Evolutionary conservation across 1,139 yeast genomes (phyloP), one percentile per base, ranked within the genome.

Genomic region (Geotrichum citri-aurantii): DNA sequence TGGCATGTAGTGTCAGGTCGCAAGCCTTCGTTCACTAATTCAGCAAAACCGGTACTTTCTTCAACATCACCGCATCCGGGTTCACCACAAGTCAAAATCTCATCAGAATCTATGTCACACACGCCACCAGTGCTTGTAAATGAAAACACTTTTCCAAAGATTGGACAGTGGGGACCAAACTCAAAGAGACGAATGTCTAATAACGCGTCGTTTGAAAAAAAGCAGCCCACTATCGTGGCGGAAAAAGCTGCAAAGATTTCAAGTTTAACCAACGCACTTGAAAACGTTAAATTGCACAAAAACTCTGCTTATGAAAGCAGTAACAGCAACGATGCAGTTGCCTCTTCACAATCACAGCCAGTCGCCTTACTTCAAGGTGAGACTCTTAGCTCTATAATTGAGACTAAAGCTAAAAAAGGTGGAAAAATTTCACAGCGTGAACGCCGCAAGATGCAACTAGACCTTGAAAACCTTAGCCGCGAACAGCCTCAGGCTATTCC

Each of bases 401-500:
- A 56, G 23, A 24, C 50, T 4, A 47, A 52, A 26, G 24, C 49
- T 4, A 52, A 52, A 27, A 59, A 54, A 31, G 60, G 65, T 19
- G 59, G 57, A 3, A 70, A 70, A 62, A 65, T 80, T 8, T 80
- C 85, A 1, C 85, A 82, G 63, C 81, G 80, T 65, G 84, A 81
- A 65, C 68, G 85, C 31, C 79, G 79, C 66, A 76, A 73, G 59
- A 62, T 69, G 61, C 69, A 69, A 57, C 65, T 70, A 48, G 44
- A 27, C n/a, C 23, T 31, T 3, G 55, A 42, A 46, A 50, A 33
- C 7, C 44, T 14, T 17, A 17, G 44, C 7, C 44, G 58, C 27
- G 27, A n/a, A 17, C 55, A 52, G 52, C 54, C 52, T 21, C 48
- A 42, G 27, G 52, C 26, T 4, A 48, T 48, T 11, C 4, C 56